Percentiles rank a stretch among this genome's conserved stretches.
phyloP scores from a whole-genome alignment of 2,329 filamentous ascomycete genomes.

The Colletotrichum limetticola region DNA sequence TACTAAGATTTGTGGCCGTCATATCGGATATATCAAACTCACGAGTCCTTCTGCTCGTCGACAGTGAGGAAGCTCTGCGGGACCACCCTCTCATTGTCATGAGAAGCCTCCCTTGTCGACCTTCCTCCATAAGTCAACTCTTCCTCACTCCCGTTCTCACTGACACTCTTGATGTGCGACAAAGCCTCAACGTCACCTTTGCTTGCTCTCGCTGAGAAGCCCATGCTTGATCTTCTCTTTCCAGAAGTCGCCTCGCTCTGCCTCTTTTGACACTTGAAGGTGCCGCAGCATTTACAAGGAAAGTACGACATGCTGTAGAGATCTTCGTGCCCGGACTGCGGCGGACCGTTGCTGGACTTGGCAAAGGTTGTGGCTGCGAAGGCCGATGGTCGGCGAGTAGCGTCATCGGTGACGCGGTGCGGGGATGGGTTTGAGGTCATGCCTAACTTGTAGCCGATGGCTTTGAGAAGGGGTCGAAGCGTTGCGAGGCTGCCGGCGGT shows the following conservation, averaged over 20 bases:
- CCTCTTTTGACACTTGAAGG: conserved; percentile 12
- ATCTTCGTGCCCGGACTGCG: background rate
- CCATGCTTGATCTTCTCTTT: conserved; percentile 3
- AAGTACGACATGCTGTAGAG: conserved; percentile 8
- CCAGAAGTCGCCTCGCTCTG: background rate
- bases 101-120: background rate
- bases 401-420: conserved; percentile 9
- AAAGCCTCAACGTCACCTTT: background rate
- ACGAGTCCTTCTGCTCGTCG: background rate
- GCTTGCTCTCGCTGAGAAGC: background rate
- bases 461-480: conserved; percentile 54
- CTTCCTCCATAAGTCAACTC: conserved; percentile 4
- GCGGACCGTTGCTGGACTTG: background rate
- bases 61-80: background rate
- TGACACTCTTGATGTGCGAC: background rate
- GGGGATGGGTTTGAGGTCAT: conserved; percentile 29
- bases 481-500: conserved; percentile 59
- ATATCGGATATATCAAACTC: background rate
- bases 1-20: background rate
- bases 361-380: background rate
- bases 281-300: conserved; percentile 11
- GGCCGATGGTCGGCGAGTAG: background rate
- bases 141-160: conserved; percentile 24
- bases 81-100: background rate
- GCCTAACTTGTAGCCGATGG: conserved; percentile 46